Base-by-base conservation (phyloP, 2,329 filamentous ascomycete genomes). In the Didymella exigua region DNA sequence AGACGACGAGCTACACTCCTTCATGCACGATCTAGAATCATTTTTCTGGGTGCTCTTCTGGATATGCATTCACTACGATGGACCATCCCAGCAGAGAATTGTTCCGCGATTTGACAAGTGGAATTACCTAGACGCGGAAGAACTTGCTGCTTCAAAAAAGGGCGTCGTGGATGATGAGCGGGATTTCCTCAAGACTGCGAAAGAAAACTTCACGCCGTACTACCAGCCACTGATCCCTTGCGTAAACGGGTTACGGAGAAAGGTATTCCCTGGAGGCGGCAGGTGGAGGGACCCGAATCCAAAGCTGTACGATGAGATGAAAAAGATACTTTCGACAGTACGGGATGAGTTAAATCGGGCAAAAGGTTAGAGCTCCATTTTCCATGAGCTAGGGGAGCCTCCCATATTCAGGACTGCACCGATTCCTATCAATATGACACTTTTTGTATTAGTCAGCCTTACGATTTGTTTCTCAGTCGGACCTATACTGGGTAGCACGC, bases 1-100 rank as follows among this genome's bases (percentile, higher is more conserved):
- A 9, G 53, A 64, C n/a, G 36, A 71, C 10, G 73, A 81, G 60
- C 54, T 75, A 31, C 75, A 82, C 62, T 78, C 71, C 1, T 79
- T 79, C 27, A 80, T 80, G 69, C 75, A 82, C 60, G 75, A 82
- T 57, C 71, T 80, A 9, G 76, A 82, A 61, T 82, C 76, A 3
- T 81, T 81, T 55, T 82, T 80, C 64, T 81, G 68, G 78, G 75
- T 81, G 2, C 61, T 80, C 0, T 78, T 81, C 56, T 81, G 72
- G 78, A 73, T 79, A 49, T 75, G 80, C 58, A 54, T 79, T 78
- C 37, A 79, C 77, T 79, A 74, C 50, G 50, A 33, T 6, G 30
- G 30, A 8, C 30, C n/a, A n/a, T n/a, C 7, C n/a, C 3, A 18
- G 18, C 21, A 13, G 14, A 45, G 29, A 13, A 60, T 77, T 69